Evolutionary conservation across 148 eudicot species (phyloP).

Genomic region (Nepenthes gracilis): DNA sequence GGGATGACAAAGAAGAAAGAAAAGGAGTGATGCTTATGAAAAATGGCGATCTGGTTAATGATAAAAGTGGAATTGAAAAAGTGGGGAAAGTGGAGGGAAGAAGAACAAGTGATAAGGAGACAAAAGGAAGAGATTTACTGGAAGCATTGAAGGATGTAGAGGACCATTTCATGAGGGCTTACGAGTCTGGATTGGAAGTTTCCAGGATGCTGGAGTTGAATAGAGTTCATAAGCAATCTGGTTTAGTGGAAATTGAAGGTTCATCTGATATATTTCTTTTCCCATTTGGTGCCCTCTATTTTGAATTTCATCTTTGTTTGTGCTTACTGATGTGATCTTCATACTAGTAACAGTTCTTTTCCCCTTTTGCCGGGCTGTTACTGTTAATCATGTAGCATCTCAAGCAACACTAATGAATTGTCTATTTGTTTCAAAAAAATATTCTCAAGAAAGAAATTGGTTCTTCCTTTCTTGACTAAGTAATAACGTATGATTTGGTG

Average conservation of each 20-base stretch:
- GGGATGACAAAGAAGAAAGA: neutral
- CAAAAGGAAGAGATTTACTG: conserved; percentile 24
- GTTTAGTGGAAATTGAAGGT: conserved; percentile 27
- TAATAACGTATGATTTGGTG: too few species aligned
- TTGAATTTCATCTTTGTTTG: neutral
- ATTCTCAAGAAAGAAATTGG: too few species aligned
- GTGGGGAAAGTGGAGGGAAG: conserved; percentile 4
- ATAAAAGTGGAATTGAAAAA: conserved; percentile 5
- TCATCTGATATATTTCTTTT: neutral
- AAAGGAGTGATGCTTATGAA: neutral
- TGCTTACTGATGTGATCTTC: neutral
- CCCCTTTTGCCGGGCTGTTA: too few species aligned
- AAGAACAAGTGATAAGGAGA: conserved; percentile 3
- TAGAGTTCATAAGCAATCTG: conserved; percentile 14
- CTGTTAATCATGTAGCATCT: too few species aligned
- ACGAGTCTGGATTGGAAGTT: conserved; percentile 25
- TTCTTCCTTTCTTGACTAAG: too few species aligned
- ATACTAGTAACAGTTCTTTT: too few species aligned
- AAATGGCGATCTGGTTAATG: neutral
- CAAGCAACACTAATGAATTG: too few species aligned
- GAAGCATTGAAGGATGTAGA: conserved; percentile 41
- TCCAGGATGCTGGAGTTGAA: conserved; percentile 45
- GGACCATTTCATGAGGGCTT: conserved; percentile 35
- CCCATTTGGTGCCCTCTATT: neutral
- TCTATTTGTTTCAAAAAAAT: too few species aligned